These are phyloP conservation scores for Immersiporthe knoxdaviesiana DNA, from an alignment of 2,329 filamentous ascomycete species.

Conservation along the genomic window DNA sequence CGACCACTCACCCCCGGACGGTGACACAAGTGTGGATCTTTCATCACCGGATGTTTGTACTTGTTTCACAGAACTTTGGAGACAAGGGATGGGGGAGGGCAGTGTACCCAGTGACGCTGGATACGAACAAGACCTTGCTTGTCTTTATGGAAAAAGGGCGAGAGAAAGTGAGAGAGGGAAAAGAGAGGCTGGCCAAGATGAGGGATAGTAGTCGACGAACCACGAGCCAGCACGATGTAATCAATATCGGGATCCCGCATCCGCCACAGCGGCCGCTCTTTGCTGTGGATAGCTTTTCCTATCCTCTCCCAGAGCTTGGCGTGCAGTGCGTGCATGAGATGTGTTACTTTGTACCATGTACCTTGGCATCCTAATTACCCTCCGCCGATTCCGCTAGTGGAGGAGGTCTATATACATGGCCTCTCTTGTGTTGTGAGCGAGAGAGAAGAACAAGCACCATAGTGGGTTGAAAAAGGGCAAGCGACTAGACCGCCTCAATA, in stretches of 20 bases:
- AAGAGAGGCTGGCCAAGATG: neutral
- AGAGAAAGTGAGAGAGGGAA: constrained; percentile 9
- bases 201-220: constrained; percentile 4
- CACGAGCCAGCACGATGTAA: constrained; percentile 10
- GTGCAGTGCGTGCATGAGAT: constrained; percentile 14
- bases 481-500: constrained; percentile 27
- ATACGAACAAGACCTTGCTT: constrained; percentile 26
- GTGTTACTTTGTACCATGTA: constrained; percentile 21
- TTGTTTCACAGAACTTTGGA: constrained; percentile 22
- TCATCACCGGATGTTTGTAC: constrained; percentile 16
- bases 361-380: constrained; percentile 15
- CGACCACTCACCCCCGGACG: constrained; percentile 24
- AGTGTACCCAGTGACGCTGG: constrained; percentile 15
- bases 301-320: constrained; percentile 20
- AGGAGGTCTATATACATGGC: constrained; percentile 24
- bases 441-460: neutral
- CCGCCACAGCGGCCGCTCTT: constrained; percentile 26
- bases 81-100: constrained; percentile 14
- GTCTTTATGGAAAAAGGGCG: constrained; percentile 16
- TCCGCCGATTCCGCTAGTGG: constrained; percentile 6
- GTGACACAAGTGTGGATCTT: constrained; percentile 27
- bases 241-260: constrained; percentile 10
- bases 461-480: neutral
- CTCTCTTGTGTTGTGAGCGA: constrained; percentile 2
- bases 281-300: constrained; percentile 6